These are phyloP conservation scores for Ustilago loliicola DNA, from an alignment of 1,284 basidiomycete genomes.

Conservation along the genomic window DNA sequence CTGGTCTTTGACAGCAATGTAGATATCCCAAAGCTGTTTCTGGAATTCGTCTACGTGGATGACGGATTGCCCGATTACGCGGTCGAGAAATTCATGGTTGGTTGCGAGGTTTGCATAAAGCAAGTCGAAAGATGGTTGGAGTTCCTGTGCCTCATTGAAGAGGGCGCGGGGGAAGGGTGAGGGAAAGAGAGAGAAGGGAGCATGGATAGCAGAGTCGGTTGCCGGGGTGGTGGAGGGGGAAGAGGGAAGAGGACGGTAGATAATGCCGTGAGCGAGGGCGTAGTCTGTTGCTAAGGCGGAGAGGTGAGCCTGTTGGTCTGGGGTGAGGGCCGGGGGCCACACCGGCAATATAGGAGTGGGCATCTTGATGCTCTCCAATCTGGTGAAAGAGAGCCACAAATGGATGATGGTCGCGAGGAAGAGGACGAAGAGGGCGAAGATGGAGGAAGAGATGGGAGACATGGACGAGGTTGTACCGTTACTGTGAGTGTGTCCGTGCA, in stretches of 20 bases:
- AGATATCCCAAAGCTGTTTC: conserved; percentile 85
- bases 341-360: conserved; percentile 23
- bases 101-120: conserved; percentile 87
- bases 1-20: conserved; percentile 76
- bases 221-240: conserved; percentile 62
- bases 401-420: conserved; percentile 3
- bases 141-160: conserved; percentile 78
- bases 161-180: conserved; percentile 84
- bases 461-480: background rate
- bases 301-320: conserved; percentile 76
- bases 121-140: conserved; percentile 86
- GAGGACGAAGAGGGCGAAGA: conserved; percentile 12
- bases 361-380: conserved; percentile 8
- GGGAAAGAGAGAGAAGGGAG: conserved; percentile 88
- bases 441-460: background rate
- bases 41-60: conserved; percentile 89
- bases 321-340: conserved; percentile 82
- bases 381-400: background rate
- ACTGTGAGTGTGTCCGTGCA: background rate
- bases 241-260: conserved; percentile 79
- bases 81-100: conserved; percentile 83
- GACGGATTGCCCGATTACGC: conserved; percentile 84
- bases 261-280: conserved; percentile 85
- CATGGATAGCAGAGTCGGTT: conserved; percentile 81
- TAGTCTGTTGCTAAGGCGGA: conserved; percentile 82